Conservation (phyloP, 2,329 filamentous ascomycete species). For the Lecanicillium sp. region DNA sequence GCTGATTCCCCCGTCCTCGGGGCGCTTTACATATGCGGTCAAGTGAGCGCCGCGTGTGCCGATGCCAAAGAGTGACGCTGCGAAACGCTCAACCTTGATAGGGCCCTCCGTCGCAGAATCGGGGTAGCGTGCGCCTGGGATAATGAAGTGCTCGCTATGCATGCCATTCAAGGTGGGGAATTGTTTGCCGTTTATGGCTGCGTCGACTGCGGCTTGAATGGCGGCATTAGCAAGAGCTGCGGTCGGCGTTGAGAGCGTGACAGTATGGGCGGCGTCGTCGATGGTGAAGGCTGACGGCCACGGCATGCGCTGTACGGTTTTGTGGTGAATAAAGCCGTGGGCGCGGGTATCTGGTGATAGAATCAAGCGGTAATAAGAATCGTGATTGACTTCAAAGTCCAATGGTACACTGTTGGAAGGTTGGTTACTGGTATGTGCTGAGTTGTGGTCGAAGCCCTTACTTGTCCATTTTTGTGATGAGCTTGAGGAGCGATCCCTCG, state of each 20-base stretch:
- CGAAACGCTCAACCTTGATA: constrained; percentile 50
- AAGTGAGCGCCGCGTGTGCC: constrained; percentile 59
- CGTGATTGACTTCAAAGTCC: constrained; percentile 27
- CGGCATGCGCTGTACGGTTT: constrained; percentile 37
- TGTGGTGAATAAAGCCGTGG: constrained; percentile 42
- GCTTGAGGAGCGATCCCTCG: constrained; percentile 5
- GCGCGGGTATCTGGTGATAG: constrained; percentile 36
- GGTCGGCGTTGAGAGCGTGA: constrained; percentile 23
- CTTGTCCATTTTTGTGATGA: constrained; percentile 27
- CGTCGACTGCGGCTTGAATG: constrained; percentile 29
- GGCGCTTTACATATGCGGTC: constrained; percentile 47
- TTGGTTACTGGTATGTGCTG: neutral
- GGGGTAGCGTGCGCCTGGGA: constrained; percentile 27
- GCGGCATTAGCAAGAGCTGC: constrained; percentile 25
- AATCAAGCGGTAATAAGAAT: constrained; percentile 36
- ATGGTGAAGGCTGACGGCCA: constrained; percentile 34
- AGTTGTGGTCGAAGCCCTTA: constrained; percentile 19
- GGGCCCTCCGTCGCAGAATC: constrained; percentile 5
- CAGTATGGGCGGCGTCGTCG: constrained; percentile 20
- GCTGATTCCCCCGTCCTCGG: constrained; percentile 30
- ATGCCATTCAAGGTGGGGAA: constrained; percentile 30
- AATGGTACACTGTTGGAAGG: constrained; percentile 34
- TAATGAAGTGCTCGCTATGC: constrained; percentile 35
- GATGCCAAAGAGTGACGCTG: constrained; percentile 58
- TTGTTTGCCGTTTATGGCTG: constrained; percentile 17